Conservation (phyloP, 768 basidiomycete genomes). For the Ramaria sp. region DNA sequence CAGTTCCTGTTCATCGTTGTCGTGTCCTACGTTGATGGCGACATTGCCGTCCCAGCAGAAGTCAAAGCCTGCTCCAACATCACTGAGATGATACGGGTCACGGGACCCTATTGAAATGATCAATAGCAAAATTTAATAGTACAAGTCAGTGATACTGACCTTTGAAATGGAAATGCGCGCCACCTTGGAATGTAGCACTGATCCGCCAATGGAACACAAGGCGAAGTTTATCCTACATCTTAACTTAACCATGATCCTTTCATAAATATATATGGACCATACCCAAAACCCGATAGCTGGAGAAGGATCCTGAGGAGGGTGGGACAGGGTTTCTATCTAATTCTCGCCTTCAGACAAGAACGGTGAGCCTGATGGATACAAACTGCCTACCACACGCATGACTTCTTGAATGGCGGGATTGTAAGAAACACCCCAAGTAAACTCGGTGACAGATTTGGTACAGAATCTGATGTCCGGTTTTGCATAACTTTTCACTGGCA, state of each 20-base stretch:
- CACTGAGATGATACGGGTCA: constrained; percentile 63
- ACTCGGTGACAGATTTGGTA: constrained; percentile 54
- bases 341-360: background rate
- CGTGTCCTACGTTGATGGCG: constrained; percentile 54
- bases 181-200: constrained; percentile 52
- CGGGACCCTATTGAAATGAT: constrained; percentile 51
- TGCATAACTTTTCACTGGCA: constrained; percentile 92
- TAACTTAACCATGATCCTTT: constrained; percentile 22
- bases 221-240: constrained; percentile 40
- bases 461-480: constrained; percentile 57
- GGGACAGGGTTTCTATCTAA: constrained; percentile 62
- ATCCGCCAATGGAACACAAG: constrained; percentile 79
- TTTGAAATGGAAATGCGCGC: constrained; percentile 79
- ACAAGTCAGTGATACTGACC: constrained; percentile 31
- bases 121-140: background rate
- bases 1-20: constrained; percentile 64
- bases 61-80: constrained; percentile 77
- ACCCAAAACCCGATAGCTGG: constrained; percentile 87
- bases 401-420: constrained; percentile 80
- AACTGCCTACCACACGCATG: constrained; percentile 39
- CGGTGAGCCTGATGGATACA: background rate
- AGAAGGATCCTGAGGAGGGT: constrained; percentile 69
- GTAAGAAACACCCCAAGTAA: constrained; percentile 88
- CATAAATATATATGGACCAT: constrained; percentile 31
- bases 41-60: constrained; percentile 76